Base-by-base conservation (phyloP, 192 early-diverging fungal species). In the Dispira simplex region DNA sequence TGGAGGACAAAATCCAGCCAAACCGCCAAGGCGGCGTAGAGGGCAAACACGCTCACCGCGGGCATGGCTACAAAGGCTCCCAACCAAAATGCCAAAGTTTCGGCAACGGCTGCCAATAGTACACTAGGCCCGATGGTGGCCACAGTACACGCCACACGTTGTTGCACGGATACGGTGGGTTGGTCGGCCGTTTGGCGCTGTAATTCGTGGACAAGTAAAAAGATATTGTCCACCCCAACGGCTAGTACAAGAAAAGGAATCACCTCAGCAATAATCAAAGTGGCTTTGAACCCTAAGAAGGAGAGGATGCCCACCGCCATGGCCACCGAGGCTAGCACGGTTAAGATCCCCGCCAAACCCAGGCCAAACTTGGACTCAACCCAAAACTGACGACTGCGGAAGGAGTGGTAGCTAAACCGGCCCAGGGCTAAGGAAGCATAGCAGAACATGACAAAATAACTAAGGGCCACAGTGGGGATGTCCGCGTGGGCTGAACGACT, bases 211-310 rank as follows among this genome's bases (percentile, higher is more conserved):
- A 78, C 79, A 14, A 85, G 67, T 58, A 85, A 79, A 63, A 85
- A 85, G 55, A 85, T 83, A 51, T 85, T 85, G 55, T 85, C 83
- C 0, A 85, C 83, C 55, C 83, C 82, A 10, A 85, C 81, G 8
- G 83, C 83, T 44, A 85, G 63, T 11, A 83, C 83, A 39, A 85
- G 63, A 65, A 85, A 85, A 0, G 83, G 83, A 67, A 85, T 83
- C 3, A 85, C 83, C 49, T 85, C 83, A 4, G 81, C 81, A 59
- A 83, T 83, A 68, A 85, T 85, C 52, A 85, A 57, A 0, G 83
- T 83, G 16, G 76, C 77, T 66, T 83, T 82, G 58, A 77, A 71
- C 10, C 83, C 83, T 10, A 79, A 67, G 46, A 77, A 73, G 2
- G 82, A 81, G 25, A 85, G 82, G 21, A 83, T 71, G 20, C 83